Percentiles rank a stretch among this genome's conserved stretches.
phyloP scores from a whole-genome alignment of 192 early-diverging fungal genomes.

The Linnemannia schmuckeri region DNA sequence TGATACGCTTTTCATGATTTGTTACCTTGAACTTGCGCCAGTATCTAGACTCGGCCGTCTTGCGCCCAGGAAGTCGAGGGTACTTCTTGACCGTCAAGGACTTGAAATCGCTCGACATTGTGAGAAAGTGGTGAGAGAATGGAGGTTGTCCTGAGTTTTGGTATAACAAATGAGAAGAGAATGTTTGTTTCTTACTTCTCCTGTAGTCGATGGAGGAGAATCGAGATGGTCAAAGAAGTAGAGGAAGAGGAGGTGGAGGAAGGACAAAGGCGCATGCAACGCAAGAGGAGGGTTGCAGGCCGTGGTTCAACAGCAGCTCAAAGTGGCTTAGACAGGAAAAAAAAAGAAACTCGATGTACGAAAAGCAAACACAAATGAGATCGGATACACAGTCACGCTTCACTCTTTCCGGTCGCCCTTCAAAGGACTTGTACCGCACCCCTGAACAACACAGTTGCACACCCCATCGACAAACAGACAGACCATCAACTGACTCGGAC shows the following conservation, averaged over 20 bases:
- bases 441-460: not conserved
- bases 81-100: constrained; percentile 69
- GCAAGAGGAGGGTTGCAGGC: constrained; percentile 2
- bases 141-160: not conserved
- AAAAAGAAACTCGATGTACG: constrained; percentile 14
- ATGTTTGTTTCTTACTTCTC: not conserved
- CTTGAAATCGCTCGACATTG: constrained; percentile 67
- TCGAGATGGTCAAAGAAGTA: not conserved
- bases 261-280: not conserved
- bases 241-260: not conserved
- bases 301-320: not conserved
- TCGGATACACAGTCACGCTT: not conserved
- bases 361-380: constrained; percentile 6
- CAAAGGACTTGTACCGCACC: not conserved
- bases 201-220: constrained; percentile 10
- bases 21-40: constrained; percentile 85
- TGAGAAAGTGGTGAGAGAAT: not conserved
- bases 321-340: constrained; percentile 22
- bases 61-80: constrained; percentile 65
- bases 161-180: not conserved
- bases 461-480: not conserved
- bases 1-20: no score
- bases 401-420: not conserved
- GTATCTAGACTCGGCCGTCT: constrained; percentile 74
- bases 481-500: not conserved